Evolutionary conservation across 441 rosid species (phyloP).

Genomic region (Syzygium syzygioides): DNA sequence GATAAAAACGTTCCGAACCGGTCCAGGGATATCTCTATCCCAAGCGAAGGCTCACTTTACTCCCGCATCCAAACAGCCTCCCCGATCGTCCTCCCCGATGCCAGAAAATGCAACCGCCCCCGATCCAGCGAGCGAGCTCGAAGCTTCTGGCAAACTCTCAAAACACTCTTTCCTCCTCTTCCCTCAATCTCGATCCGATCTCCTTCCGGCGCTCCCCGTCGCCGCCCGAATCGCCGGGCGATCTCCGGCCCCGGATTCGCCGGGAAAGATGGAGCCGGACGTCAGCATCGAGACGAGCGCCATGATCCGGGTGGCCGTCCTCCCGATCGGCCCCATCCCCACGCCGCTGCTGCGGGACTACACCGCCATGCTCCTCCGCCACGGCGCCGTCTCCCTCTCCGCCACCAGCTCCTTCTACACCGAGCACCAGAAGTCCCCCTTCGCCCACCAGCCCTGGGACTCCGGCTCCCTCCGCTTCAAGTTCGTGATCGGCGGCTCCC

Average conservation of each 20-base stretch:
- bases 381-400: constrained; percentile 73
- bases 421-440: constrained; percentile 96
- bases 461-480: constrained; percentile 81
- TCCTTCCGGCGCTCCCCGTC: not conserved
- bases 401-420: constrained; percentile 89
- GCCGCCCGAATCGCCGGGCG: constrained; percentile 5
- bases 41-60: not conserved
- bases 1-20: not conserved
- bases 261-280: constrained; percentile 76
- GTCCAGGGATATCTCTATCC: not conserved
- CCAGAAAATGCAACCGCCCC: not conserved
- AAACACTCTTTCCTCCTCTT: not conserved
- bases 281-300: constrained; percentile 84
- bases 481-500: constrained; percentile 84
- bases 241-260: not conserved
- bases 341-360: constrained; percentile 66
- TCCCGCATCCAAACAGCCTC: not conserved
- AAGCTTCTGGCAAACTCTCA: not conserved
- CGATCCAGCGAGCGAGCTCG: not conserved
- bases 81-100: not conserved
- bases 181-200: not conserved
- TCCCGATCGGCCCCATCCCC: constrained; percentile 75
- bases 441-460: constrained; percentile 88
- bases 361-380: constrained; percentile 68
- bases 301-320: constrained; percentile 84